Evolutionary conservation across 2,329 filamentous ascomycete genomes (phyloP).

Genomic region (Diaporthe vexans): DNA sequence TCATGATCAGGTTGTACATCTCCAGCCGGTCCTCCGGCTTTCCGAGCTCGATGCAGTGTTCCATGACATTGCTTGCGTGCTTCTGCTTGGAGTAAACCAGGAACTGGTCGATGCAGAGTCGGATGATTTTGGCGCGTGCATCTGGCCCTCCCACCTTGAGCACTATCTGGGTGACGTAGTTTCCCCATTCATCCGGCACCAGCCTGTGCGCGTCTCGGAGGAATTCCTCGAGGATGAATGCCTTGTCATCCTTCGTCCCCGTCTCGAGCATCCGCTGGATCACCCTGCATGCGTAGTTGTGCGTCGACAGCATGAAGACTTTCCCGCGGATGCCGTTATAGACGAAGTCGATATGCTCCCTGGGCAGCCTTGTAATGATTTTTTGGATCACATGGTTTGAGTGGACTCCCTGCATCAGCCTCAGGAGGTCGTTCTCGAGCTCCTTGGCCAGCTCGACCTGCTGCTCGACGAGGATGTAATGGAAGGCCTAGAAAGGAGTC

Average conservation of each 20-base stretch:
- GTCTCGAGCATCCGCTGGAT: conserved; percentile 93
- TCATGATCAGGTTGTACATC: conserved; percentile 76
- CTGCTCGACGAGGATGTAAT: conserved; percentile 92
- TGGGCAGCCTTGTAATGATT: conserved; percentile 85
- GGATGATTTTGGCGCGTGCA: conserved; percentile 81
- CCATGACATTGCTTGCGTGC: conserved; percentile 96
- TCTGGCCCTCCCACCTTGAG: conserved; percentile 82
- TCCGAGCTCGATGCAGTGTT: conserved; percentile 86
- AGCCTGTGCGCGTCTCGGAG: conserved; percentile 79
- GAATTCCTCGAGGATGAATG: conserved; percentile 82
- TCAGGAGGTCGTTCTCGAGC: conserved; percentile 80
- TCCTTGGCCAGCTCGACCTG: conserved; percentile 88
- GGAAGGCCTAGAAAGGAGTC: conserved; percentile 74
- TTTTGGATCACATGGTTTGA: conserved; percentile 98
- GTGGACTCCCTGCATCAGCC: conserved; percentile 87
- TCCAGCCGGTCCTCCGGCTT: conserved; percentile 76
- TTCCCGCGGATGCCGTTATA: conserved; percentile 84
- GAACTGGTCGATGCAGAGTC: conserved; percentile 79
- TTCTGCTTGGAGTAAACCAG: conserved; percentile 91
- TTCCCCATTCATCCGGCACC: conserved; percentile 90
- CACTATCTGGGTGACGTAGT: conserved; percentile 96
- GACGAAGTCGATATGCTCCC: conserved; percentile 86
- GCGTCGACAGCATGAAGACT: conserved; percentile 79
- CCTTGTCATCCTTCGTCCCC: conserved; percentile 79
- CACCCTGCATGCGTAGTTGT: conserved; percentile 91